Conservation (phyloP, 129 eudicot genomes). For the Centaurea solstitialis region DNA sequence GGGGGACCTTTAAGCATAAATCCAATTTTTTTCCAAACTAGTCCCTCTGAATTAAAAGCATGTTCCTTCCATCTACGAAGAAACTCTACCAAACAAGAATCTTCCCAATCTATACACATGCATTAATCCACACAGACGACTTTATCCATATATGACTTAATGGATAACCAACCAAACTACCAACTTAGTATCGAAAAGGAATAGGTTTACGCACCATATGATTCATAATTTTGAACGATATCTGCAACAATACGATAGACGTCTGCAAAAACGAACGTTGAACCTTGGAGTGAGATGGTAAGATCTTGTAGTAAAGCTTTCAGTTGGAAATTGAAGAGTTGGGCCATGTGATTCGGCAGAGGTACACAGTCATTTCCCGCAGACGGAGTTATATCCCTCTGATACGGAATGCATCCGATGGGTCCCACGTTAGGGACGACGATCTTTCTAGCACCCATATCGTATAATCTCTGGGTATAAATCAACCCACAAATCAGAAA, state of each 20-base stretch:
- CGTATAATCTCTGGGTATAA: slow-evolving; percentile 56
- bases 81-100: too few relatives aligned
- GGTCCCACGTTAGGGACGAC: slow-evolving; percentile 84
- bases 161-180: too few relatives aligned
- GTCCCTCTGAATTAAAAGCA: too few relatives aligned
- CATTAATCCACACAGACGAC: too few relatives aligned
- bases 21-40: too few relatives aligned
- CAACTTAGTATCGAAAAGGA: background rate
- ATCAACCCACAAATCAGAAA: background rate
- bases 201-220: slow-evolving; percentile 55
- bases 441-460: slow-evolving; percentile 80
- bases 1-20: too few relatives aligned
- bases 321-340: slow-evolving; percentile 51
- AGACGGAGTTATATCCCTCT: slow-evolving; percentile 58
- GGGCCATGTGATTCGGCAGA: slow-evolving; percentile 70
- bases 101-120: too few relatives aligned
- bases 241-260: slow-evolving; percentile 55
- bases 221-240: slow-evolving; percentile 49
- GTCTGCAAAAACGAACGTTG: slow-evolving; percentile 74
- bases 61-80: too few relatives aligned
- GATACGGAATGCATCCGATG: slow-evolving; percentile 88
- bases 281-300: slow-evolving; percentile 47
- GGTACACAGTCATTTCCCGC: slow-evolving; percentile 51
- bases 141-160: too few relatives aligned
- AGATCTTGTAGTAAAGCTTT: slow-evolving; percentile 60